phyloP scores from a whole-genome alignment of 1,284 basidiomycete genomes.

The Ceratobasidium sp. region DNA sequence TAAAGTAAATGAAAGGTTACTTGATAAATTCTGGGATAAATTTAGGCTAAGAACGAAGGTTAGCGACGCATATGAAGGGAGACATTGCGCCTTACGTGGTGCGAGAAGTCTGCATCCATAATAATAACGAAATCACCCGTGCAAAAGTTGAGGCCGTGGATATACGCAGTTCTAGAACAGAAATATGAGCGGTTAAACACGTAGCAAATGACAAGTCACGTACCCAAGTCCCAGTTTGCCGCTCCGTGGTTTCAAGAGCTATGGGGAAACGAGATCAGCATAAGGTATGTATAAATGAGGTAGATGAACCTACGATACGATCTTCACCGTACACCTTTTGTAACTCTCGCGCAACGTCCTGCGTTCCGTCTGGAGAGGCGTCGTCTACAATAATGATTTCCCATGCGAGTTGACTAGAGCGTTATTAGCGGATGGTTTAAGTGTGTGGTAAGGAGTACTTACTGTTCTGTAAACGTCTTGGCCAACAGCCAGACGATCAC shows the following conservation, averaged over 20 bases:
- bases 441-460: conserved; percentile 54
- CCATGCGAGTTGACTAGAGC: conserved; percentile 71
- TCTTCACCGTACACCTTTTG: conserved; percentile 85
- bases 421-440: conserved; percentile 28
- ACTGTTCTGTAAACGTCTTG: conserved; percentile 81
- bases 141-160: conserved; percentile 89
- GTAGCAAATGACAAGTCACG: background rate
- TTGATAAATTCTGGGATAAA: conserved; percentile 91
- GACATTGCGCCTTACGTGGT: conserved; percentile 73
- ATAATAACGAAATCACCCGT: conserved; percentile 96
- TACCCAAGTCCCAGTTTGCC: conserved; percentile 93
- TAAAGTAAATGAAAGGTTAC: conserved; percentile 56
- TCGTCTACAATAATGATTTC: conserved; percentile 94
- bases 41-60: conserved; percentile 72
- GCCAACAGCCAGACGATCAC: conserved; percentile 88
- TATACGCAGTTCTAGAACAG: conserved; percentile 82
- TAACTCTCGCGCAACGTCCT: conserved; percentile 85
- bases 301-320: conserved; percentile 71
- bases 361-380: conserved; percentile 91
- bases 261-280: conserved; percentile 31
- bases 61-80: background rate
- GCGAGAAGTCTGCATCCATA: conserved; percentile 97
- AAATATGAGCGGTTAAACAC: conserved; percentile 22
- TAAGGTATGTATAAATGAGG: background rate
- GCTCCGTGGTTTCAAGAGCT: conserved; percentile 86